Base-by-base conservation (phyloP, 352 stramenopile genomes). In the Phytophthora citricola region DNA sequence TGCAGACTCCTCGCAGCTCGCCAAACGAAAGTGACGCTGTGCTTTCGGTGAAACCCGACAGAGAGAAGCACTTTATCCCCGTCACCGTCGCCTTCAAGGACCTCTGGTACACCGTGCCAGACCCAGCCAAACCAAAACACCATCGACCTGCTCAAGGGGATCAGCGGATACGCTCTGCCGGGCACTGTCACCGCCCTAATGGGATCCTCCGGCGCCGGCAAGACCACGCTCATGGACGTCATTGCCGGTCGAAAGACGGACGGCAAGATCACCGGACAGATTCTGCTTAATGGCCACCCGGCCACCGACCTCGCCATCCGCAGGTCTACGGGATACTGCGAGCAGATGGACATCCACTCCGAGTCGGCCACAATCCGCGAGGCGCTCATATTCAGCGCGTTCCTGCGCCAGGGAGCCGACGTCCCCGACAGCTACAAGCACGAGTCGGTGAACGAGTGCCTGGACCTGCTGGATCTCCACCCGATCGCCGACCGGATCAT, bases 291-390 rank as follows among this genome's bases (percentile, higher is more conserved):
- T 20, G 36, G 77, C 38, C 75, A 94, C 60, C 58, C 71, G 0
- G 90, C 75, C 0, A 83, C 73, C 2, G 69, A 85, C 40, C 46
- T 87, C 3, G 73, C 71, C 15, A 85, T 83, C 29, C 74, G 73
- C 10, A 74, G 78, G 10, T 77, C 65, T n/a, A 89, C 78, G 17
- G 78, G 78, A 9, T 86, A 86, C 49, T 83, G 78, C 32, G 77
- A 86, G 58, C 91, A 97, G 64, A 92, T 95, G 65, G 92, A 98
- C 60, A 87, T 89, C 34, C 81, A 97, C 29, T 87, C 82, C 11
- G 77, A 92, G 32, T 96, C 92, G 4, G 75, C 86, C 5, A 98
- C 94, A 0, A 83, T 94, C 12, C 79, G 90, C 14, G 94, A 98
- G 29, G 44, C 56, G 43, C 31, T 78, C 5, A 70, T 57, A 4